Evolutionary conservation across 257 asterid species (phyloP).

Genomic region (Dorcoceras hygrometricum): DNA sequence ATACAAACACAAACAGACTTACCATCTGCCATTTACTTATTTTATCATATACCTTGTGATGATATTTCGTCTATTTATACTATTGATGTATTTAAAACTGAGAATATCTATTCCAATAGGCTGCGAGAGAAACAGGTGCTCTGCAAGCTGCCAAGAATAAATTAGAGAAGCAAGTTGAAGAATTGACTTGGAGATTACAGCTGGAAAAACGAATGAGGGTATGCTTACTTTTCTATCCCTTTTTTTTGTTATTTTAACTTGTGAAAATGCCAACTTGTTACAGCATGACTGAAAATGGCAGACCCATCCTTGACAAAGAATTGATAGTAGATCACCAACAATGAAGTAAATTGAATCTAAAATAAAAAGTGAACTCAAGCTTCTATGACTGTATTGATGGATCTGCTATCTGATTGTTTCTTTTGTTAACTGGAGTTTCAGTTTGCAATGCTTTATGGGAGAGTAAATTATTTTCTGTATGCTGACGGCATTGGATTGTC

Average conservation of each 20-base stretch:
- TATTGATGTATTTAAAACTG: neutral
- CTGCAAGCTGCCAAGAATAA: conserved; percentile 99
- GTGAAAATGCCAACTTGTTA: neutral
- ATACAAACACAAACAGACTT: no score
- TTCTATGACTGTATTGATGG: neutral
- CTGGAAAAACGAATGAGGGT: conserved; percentile 99
- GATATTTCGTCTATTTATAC: neutral
- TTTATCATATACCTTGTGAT: neutral
- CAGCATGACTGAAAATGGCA: neutral
- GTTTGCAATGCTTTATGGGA: neutral
- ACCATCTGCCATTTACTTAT: neutral
- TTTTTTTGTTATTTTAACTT: conserved; percentile 8
- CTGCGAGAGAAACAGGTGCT: conserved; percentile 99
- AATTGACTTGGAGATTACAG: conserved; percentile 95
- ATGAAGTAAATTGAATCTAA: no score
- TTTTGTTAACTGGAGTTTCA: neutral
- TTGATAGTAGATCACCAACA: neutral
- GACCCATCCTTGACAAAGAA: neutral
- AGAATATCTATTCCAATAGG: conserved; percentile 38
- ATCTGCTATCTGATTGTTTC: neutral
- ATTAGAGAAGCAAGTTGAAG: conserved; percentile 99
- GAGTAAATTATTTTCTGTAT: neutral
- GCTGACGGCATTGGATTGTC: neutral
- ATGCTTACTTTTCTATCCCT: conserved; percentile 25
- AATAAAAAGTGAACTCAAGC: neutral